These are phyloP conservation scores for Acanthamoeba lenticulata DNA, from an alignment of 208 protist species.

Conservation along the genomic window DNA sequence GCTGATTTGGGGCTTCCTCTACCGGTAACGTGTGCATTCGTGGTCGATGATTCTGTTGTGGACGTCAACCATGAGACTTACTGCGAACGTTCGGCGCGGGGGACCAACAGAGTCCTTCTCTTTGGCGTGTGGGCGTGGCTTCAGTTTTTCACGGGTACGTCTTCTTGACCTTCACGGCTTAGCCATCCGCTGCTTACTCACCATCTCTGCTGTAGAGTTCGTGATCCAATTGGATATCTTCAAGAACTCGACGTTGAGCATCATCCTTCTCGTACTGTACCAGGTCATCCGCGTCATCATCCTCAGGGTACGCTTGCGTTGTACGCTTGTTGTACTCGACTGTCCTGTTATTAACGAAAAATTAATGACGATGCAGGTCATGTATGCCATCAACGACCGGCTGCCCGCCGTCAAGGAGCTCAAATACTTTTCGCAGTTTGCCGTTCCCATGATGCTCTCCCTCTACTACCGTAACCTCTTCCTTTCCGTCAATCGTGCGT, in stretches of 20 bases:
- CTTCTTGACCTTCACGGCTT: neutral
- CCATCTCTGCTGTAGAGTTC: neutral
- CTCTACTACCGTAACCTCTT: constrained; percentile 65
- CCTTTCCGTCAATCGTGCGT: constrained; percentile 25
- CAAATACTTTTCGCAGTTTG: constrained; percentile 59
- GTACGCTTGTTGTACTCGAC: neutral
- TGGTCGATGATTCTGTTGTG: no score
- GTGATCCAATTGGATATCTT: constrained; percentile 11
- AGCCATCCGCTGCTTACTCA: neutral
- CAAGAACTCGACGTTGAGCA: neutral
- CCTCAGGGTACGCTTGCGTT: neutral
- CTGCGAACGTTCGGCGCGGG: neutral
- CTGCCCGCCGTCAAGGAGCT: constrained; percentile 22
- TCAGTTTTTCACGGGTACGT: constrained; percentile 22
- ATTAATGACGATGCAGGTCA: neutral
- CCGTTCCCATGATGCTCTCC: constrained; percentile 34
- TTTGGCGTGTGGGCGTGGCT: constrained; percentile 31
- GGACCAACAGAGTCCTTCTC: neutral
- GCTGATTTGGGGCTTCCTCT: constrained; percentile 5
- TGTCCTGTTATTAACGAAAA: neutral
- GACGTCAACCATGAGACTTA: neutral
- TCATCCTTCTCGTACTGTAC: neutral
- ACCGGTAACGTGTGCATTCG: neutral
- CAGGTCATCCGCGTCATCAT: neutral
- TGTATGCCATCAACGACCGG: constrained; percentile 44